phyloP scores from a whole-genome alignment of 768 basidiomycete genomes.

The Symmetrospora coprosmae region DNA sequence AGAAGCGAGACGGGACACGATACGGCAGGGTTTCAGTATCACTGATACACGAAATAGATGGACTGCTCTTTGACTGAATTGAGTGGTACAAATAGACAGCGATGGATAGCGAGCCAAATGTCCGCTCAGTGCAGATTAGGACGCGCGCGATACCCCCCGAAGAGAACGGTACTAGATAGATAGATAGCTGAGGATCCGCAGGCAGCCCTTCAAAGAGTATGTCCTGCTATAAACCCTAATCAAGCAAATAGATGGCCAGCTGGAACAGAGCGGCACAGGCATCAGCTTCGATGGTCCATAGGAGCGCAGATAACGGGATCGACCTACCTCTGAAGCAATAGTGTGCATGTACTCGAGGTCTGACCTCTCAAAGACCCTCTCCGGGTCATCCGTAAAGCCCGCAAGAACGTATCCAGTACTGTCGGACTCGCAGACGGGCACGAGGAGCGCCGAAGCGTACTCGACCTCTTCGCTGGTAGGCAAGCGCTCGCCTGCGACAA shows the following conservation, averaged over 20 bases:
- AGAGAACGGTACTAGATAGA: background rate
- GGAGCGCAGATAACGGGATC: background rate
- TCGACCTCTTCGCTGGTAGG: background rate
- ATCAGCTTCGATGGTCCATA: background rate
- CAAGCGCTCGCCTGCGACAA: background rate
- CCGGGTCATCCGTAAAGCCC: slow-evolving; percentile 19
- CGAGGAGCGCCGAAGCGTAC: slow-evolving; percentile 26
- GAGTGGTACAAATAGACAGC: too few relatives aligned
- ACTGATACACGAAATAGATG: too few relatives aligned
- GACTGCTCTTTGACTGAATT: too few relatives aligned
- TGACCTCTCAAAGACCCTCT: slow-evolving; percentile 18
- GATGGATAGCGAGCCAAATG: too few relatives aligned
- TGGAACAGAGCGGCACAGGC: background rate
- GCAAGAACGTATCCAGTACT: slow-evolving; percentile 25
- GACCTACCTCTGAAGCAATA: slow-evolving; percentile 10
- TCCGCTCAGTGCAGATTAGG: too few relatives aligned
- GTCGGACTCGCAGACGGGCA: slow-evolving; percentile 27
- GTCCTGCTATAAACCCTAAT: too few relatives aligned
- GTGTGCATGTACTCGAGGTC: slow-evolving; percentile 1
- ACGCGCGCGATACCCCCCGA: background rate
- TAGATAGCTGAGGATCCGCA: background rate
- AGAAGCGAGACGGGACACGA: too few relatives aligned
- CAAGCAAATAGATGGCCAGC: slow-evolving; percentile 11
- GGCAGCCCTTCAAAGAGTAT: too few relatives aligned
- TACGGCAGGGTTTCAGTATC: too few relatives aligned